These are phyloP conservation scores for Podaxis carcinomalis DNA, from an alignment of 768 basidiomycete genomes.

Conservation along the genomic window DNA sequence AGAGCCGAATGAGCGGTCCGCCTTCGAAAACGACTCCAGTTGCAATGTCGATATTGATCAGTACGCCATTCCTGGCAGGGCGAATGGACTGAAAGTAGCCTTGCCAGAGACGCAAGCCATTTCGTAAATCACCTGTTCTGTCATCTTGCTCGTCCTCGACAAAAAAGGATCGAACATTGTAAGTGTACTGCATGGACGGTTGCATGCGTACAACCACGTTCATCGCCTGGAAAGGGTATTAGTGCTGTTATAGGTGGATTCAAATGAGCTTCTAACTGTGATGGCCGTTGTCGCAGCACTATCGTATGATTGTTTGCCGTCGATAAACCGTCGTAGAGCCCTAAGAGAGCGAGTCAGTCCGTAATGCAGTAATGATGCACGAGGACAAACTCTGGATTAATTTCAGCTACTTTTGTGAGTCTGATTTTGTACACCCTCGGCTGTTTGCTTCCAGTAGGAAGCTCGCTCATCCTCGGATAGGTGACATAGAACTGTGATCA, in stretches of 20 bases:
- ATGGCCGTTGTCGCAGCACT: constrained; percentile 58
- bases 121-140: constrained; percentile 44
- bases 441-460: constrained; percentile 30
- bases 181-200: constrained; percentile 63
- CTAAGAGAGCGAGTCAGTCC: constrained; percentile 27
- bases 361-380: background rate
- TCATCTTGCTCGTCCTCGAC: constrained; percentile 35
- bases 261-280: constrained; percentile 37
- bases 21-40: constrained; percentile 73
- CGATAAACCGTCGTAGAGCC: constrained; percentile 55
- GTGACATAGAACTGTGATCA: constrained; percentile 56
- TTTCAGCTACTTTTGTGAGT: constrained; percentile 51
- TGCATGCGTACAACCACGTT: constrained; percentile 79
- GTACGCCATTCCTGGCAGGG: constrained; percentile 56
- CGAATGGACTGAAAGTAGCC: constrained; percentile 82
- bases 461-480: constrained; percentile 29
- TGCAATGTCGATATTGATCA: constrained; percentile 77
- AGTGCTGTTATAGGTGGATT: background rate
- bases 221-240: constrained; percentile 42
- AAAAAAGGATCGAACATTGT: constrained; percentile 76
- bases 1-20: constrained; percentile 53
- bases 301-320: constrained; percentile 61
- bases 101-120: constrained; percentile 66
- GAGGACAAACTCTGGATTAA: constrained; percentile 27
- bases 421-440: constrained; percentile 69